Conservation (phyloP, 2,329 filamentous ascomycete species). For the Rutstroemia sp. region DNA sequence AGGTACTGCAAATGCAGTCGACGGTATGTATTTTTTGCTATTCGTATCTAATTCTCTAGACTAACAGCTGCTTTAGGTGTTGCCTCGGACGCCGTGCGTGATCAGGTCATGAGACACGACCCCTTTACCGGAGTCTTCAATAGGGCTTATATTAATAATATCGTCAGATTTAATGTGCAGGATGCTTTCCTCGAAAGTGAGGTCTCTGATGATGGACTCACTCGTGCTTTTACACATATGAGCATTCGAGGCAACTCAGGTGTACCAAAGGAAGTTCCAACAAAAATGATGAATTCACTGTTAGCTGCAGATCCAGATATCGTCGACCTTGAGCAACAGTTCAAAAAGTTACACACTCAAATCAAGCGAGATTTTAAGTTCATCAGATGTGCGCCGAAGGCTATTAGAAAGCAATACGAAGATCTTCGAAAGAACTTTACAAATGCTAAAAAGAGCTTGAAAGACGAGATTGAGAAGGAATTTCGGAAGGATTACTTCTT, state of each 20-base stretch:
- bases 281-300: constrained; percentile 8
- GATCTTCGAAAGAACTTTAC: constrained; percentile 10
- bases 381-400: constrained; percentile 10
- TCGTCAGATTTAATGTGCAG: constrained; percentile 16
- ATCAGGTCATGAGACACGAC: no score
- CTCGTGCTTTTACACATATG: constrained; percentile 18
- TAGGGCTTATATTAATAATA: constrained; percentile 16
- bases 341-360: constrained; percentile 7
- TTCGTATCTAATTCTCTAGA: no score
- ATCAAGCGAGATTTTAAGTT: constrained; percentile 12
- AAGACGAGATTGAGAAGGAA: constrained; percentile 4
- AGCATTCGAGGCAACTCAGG: constrained; percentile 12
- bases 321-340: constrained; percentile 10
- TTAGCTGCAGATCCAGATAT: constrained; percentile 8
- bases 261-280: constrained; percentile 10
- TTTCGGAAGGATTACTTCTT: constrained; percentile 16
- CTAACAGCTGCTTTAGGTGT: no score
- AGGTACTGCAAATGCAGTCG: no score
- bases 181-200: constrained; percentile 15
- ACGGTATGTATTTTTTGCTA: no score
- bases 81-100: no score
- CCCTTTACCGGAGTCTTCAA: constrained; percentile 10
- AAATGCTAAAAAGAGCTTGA: constrained; percentile 12
- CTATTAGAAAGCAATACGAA: constrained; percentile 8
- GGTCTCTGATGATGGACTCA: constrained; percentile 10